Evolutionary conservation across 495 filamentous ascomycete species (phyloP).

Genomic region (Endocarpon pusillum): DNA sequence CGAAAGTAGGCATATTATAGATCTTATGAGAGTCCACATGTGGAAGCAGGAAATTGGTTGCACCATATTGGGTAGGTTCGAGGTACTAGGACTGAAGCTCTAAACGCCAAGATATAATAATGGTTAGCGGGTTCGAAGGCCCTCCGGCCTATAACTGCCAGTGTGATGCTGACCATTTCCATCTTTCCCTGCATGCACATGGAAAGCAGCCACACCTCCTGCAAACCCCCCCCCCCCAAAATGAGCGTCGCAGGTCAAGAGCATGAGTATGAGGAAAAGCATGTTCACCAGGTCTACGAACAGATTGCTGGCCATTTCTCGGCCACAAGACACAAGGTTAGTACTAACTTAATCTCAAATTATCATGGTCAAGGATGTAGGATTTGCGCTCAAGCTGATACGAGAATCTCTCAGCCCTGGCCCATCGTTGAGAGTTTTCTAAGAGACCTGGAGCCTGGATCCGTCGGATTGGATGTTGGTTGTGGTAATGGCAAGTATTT

Average conservation of each 20-base stretch:
- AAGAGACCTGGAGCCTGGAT: slow-evolving; percentile 41
- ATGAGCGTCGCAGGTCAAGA: slow-evolving; percentile 6
- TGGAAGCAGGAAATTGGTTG: no score
- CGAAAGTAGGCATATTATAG: no score
- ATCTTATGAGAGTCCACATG: no score
- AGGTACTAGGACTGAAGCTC: no score
- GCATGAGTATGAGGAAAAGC: slow-evolving; percentile 55
- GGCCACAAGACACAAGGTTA: slow-evolving; percentile 77
- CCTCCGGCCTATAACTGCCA: no score
- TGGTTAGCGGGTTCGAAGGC: no score
- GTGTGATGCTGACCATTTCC: no score
- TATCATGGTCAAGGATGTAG: background rate
- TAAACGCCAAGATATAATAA: no score
- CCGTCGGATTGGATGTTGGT: slow-evolving; percentile 73
- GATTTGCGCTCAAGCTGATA: background rate
- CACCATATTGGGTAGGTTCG: no score
- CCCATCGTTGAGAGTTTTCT: slow-evolving; percentile 79
- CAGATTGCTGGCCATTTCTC: slow-evolving; percentile 92
- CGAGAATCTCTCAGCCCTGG: slow-evolving; percentile 79
- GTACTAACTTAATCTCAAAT: slow-evolving; percentile 6
- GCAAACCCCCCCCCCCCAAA: no score
- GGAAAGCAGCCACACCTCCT: no score
- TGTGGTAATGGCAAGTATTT: slow-evolving; percentile 98
- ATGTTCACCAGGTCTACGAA: slow-evolving; percentile 90
- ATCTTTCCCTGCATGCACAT: no score